phyloP scores from a whole-genome alignment of 306 rosid species.

The Abrus pulchellus region DNA sequence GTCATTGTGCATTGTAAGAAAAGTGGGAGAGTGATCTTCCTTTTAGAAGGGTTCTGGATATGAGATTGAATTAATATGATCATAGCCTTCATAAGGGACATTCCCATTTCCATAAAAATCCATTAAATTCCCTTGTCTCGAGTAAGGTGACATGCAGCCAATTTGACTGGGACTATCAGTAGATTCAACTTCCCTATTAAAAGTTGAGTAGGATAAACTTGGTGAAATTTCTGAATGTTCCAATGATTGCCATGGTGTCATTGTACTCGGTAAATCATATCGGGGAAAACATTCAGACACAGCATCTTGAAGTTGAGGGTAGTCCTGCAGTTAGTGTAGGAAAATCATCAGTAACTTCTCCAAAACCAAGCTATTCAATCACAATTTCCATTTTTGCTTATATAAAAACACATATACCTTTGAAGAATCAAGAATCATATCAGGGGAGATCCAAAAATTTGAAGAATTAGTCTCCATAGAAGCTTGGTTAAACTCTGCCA shows the following conservation, averaged over 20 bases:
- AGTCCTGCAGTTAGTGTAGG: conserved; percentile 65
- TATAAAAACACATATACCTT: conserved; percentile 56
- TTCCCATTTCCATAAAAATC: conserved; percentile 61
- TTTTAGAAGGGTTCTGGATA: conserved; percentile 58
- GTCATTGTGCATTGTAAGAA: conserved; percentile 47
- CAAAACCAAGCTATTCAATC: conserved; percentile 17
- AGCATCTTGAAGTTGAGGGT: conserved; percentile 62
- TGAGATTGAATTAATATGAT: conserved; percentile 55
- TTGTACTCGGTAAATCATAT: conserved; percentile 50
- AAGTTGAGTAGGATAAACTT: conserved; percentile 74
- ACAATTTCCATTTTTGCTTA: conserved; percentile 24
- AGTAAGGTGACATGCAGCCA: conserved; percentile 62
- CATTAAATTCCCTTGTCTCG: conserved; percentile 63
- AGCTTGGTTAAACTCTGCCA: conserved; percentile 57
- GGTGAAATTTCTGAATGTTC: conserved; percentile 64
- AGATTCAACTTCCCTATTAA: conserved; percentile 55
- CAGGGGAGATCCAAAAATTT: conserved; percentile 70
- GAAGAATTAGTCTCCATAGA: conserved; percentile 59
- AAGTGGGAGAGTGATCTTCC: conserved; percentile 40
- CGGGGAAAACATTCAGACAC: conserved; percentile 57
- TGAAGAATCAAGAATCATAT: conserved; percentile 85
- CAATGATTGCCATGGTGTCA: conserved; percentile 60
- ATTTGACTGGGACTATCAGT: conserved; percentile 57
- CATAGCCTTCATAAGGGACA: conserved; percentile 62
- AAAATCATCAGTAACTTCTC: conserved; percentile 22